Percentiles rank a stretch among this genome's conserved stretches.
phyloP scores from a whole-genome alignment of 1,139 yeast species.

The Geotrichum australiense region DNA sequence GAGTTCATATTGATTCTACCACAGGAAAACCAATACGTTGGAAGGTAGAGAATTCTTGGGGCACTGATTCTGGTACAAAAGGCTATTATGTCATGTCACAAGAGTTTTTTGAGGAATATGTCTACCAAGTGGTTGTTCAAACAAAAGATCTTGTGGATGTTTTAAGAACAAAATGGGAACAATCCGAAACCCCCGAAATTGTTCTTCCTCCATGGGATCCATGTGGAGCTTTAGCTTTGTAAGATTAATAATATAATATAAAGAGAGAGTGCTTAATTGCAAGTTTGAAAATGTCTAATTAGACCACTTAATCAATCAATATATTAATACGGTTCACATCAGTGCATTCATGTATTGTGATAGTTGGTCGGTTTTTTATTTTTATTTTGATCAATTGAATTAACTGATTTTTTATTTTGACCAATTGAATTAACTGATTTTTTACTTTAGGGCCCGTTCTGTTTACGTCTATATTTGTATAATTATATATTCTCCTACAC shows the following conservation, averaged over 20 bases:
- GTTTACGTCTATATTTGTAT: no score
- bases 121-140: constrained; percentile 72
- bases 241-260: constrained; percentile 18
- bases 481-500: no score
- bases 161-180: constrained; percentile 24
- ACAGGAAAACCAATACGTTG: constrained; percentile 61
- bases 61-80: constrained; percentile 57
- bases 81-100: constrained; percentile 80
- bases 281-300: no score
- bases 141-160: constrained; percentile 39
- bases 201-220: constrained; percentile 78
- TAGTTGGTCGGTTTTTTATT: no score
- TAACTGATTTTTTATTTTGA: no score
- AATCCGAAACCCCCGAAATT: constrained; percentile 35
- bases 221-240: constrained; percentile 73
- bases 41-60: constrained; percentile 88
- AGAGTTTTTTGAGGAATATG: constrained; percentile 74
- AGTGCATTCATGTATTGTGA: no score
- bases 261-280: no score
- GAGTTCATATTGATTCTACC: constrained; percentile 54
- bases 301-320: no score
- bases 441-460: no score
- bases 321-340: no score
- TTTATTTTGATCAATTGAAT: no score
- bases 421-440: no score